phyloP scores from a whole-genome alignment of 2,329 filamentous ascomycete species.

The Didymella keratinophila region DNA sequence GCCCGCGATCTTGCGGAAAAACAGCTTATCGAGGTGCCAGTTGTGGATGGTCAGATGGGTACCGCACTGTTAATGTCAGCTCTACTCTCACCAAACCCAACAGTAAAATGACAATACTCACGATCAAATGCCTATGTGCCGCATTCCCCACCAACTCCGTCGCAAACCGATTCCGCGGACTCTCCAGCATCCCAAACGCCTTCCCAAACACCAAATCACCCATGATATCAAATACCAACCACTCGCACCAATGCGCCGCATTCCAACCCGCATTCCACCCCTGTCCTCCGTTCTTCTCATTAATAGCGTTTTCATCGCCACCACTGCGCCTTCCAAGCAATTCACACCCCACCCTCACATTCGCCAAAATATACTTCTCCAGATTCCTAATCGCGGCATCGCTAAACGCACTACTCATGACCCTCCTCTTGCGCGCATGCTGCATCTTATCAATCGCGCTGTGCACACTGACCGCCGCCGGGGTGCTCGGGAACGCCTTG shows the following conservation, averaged over 20 bases:
- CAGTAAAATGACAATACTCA: slow-evolving; percentile 34
- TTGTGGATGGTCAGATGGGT: slow-evolving; percentile 55
- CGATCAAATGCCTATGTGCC: slow-evolving; percentile 55
- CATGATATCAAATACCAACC: slow-evolving; percentile 62
- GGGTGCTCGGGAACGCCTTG: slow-evolving; percentile 55
- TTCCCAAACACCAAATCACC: slow-evolving; percentile 58
- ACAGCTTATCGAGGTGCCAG: slow-evolving; percentile 54
- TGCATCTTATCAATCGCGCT: slow-evolving; percentile 55
- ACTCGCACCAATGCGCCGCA: slow-evolving; percentile 56
- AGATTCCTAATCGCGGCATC: slow-evolving; percentile 56
- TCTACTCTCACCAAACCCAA: neutral
- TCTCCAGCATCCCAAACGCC: slow-evolving; percentile 55
- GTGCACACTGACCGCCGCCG: slow-evolving; percentile 54
- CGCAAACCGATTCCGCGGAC: slow-evolving; percentile 52
- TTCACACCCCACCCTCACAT: slow-evolving; percentile 53
- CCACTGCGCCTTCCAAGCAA: slow-evolving; percentile 38
- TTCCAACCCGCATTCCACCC: slow-evolving; percentile 56
- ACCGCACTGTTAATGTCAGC: slow-evolving; percentile 46
- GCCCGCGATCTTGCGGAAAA: slow-evolving; percentile 55
- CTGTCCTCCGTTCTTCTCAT: slow-evolving; percentile 24
- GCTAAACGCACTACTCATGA: slow-evolving; percentile 58
- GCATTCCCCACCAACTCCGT: slow-evolving; percentile 55
- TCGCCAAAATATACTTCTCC: slow-evolving; percentile 56
- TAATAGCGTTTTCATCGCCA: slow-evolving; percentile 5
- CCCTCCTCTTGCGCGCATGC: slow-evolving; percentile 57